A percentile compares a stretch with the other conserved stretches of the same genome.
phyloP scores from a whole-genome alignment of 1,284 basidiomycete genomes.

The Tremellales sp. region DNA sequence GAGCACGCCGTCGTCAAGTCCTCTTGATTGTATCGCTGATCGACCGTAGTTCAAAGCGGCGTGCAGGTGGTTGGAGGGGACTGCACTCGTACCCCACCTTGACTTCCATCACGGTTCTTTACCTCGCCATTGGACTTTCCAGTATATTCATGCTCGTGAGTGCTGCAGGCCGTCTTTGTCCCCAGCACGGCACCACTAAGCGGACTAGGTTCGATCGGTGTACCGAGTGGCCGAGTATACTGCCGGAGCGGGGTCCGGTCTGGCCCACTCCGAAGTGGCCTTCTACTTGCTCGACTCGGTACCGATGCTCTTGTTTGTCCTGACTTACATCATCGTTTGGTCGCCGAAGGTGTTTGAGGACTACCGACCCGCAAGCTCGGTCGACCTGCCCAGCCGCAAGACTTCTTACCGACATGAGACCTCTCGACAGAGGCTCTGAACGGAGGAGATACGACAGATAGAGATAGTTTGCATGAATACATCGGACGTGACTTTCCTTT shows the following conservation, averaged over 20 bases:
- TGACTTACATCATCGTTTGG: conserved; percentile 16
- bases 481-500: too few relatives aligned
- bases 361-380: neutral
- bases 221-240: conserved; percentile 23
- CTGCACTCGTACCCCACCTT: neutral
- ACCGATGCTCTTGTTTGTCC: conserved; percentile 11
- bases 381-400: neutral
- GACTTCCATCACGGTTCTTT: neutral
- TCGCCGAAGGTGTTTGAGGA: conserved; percentile 6
- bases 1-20: neutral
- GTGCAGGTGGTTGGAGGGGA: neutral
- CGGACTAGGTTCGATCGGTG: conserved; percentile 15
- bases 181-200: neutral
- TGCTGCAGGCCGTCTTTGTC: neutral
- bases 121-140: neutral
- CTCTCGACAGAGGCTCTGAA: neutral
- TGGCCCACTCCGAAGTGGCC: conserved; percentile 15
- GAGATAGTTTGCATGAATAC: too few relatives aligned
- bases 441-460: too few relatives aligned
- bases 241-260: conserved; percentile 14
- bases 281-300: conserved; percentile 23
- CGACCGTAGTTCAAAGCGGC: neutral
- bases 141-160: conserved; percentile 4
- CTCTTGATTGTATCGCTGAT: neutral
- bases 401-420: too few relatives aligned